Base-by-base conservation (phyloP, 306 rosid species). In the Prunus salicina region DNA sequence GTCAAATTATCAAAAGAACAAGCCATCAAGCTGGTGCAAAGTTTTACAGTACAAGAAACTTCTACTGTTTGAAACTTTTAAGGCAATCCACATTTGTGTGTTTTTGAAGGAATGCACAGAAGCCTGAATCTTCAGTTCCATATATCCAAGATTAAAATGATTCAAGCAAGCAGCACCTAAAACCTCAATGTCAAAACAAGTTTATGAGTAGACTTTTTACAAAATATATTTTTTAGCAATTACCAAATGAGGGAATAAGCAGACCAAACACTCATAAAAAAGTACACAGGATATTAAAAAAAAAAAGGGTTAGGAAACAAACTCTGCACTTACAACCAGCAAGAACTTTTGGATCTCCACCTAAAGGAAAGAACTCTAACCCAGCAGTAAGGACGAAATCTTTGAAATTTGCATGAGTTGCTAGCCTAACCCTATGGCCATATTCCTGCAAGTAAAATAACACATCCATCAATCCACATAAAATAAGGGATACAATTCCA, bases 301-400 rank as follows among this genome's bases (percentile, higher is more conserved):
- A 71, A 5, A 20, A 79, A 64, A 61, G 6, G 61, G 58, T 46
- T 69, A 18, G 38, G 16, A 64, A 70, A 82, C 75, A 65, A 76
- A 83, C 66, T 49, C 72, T 79, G 79, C 76, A 86, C 98, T 92
- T 86, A 95, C 98, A 95, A 46, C 87, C 97, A 76, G 98, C 98
- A 73, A 95, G 98, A 88, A 95, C 88, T 90, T 92, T 92, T 64
- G 98, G 97, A 84, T 95, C 98, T 80, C 98, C 97, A 69, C 98
- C 97, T 76, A 95, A 82, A 69, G 97, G 93, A 86, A 53, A 95
- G 88, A 92, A 90, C 80, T 95, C 98, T 92, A 95, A 83, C 66
- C 98, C 98, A 70, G 91, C 88, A 67, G 84, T 71, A 80, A 89
- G 83, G 73, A 95, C 91, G 77, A 92, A 95, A 76, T 95, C 98